A percentile compares a stretch with the other conserved stretches of the same genome.
These are phyloP conservation scores for Picochlorum sp. DNA, from an alignment of 139 green algal species.

Conservation along the genomic window DNA sequence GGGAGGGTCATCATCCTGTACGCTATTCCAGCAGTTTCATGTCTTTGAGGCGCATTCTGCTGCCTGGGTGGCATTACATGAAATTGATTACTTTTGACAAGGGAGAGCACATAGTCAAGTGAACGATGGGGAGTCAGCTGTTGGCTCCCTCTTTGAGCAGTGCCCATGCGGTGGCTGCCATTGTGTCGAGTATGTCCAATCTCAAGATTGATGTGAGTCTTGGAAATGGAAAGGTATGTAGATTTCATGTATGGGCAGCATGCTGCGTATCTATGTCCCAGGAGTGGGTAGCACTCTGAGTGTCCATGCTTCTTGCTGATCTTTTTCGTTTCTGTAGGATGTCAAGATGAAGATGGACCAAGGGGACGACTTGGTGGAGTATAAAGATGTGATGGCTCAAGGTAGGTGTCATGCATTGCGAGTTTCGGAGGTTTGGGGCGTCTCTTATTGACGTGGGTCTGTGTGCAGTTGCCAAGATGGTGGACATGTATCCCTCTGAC, in stretches of 20 bases:
- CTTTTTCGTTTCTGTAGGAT: background rate
- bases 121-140: background rate
- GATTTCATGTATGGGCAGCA: background rate
- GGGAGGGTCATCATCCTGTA: too few species aligned
- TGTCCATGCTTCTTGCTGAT: background rate
- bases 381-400: background rate
- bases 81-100: background rate
- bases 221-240: conserved; percentile 3
- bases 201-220: background rate
- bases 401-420: background rate
- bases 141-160: background rate
- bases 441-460: background rate
- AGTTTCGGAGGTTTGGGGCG: background rate
- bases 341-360: background rate
- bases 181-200: background rate
- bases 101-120: background rate
- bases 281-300: too few species aligned
- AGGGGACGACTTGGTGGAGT: background rate
- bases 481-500: conserved; percentile 14
- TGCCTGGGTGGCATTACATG: too few species aligned
- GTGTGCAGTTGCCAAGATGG: conserved; percentile 21
- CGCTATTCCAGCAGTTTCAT: too few species aligned
- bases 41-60: too few species aligned
- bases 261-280: too few species aligned
- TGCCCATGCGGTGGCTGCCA: conserved; percentile 1